Evolutionary conservation across 768 basidiomycete genomes (phyloP), one percentile per base, ranked within the genome.

Genomic region (Lentinus brumalis): DNA sequence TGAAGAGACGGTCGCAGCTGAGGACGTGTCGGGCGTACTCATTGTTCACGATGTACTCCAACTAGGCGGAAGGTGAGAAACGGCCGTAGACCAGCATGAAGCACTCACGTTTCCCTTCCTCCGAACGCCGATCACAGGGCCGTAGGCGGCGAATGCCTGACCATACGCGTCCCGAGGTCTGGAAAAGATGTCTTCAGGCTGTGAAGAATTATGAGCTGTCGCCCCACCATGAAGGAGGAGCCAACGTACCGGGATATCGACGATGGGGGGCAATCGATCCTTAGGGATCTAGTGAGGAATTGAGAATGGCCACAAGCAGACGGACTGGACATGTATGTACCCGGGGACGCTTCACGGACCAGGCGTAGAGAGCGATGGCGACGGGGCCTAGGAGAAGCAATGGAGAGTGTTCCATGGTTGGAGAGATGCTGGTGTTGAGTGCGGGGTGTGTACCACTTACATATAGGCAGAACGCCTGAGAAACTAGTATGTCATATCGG

Each of bases 1-100:
- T 75, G 57, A 74, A 73, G 0, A 67, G 53, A 15, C 67, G 67
- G 47, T 75, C 69, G n/a, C 69, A 67, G 2, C 68, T 71, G 49
- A 75, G 66, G 7, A 74, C 67, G 35, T 70, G 60, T 30, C 71
- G 66, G 15, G 70, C 68, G 32, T 70, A 65, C 10, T 66, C 66
- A 11, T 69, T 63, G 21, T 70, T 66, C n/a, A 75, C 70, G 54
- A 76, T 71, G 57, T 73, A 76, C 63, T 76, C 75, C 5, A 76
- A 66, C 75, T 76, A 53, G 5, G 2, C 21, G 15, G 12, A n/a
- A 12, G 18, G 31, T 31, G 32, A 47, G 58, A 31, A 39, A 4
- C 4, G 16, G 30, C 29, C 39, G 42, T 16, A 14, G 16, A 21
- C 8, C 42, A 12, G 12, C 11, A 35, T n/a, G 15, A 9, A 40